Base-by-base conservation (phyloP, 73 alveolate species). In the Effrenium voratum region DNA sequence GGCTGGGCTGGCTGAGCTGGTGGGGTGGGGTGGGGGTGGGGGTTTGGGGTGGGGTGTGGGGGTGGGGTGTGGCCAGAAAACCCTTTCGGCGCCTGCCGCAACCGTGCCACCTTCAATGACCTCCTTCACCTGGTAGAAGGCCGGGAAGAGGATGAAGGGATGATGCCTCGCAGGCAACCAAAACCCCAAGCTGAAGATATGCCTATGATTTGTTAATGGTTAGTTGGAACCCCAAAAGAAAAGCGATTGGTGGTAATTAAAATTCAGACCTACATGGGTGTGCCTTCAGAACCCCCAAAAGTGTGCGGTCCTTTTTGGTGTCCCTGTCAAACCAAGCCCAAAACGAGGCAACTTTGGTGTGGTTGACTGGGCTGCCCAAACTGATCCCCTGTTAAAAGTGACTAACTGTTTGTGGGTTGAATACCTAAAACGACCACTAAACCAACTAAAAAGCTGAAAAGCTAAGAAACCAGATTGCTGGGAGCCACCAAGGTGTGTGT, bases 81-180 rank as follows among this genome's bases (percentile, higher is more conserved):
- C n/a, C n/a, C n/a, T n/a, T 16, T 13, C 84, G 16, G n/a, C 28
- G 34, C 95, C 96, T 88, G 63, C 86, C 13, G 66, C 15, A 3
- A 86, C 75, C 40, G 85, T 66, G 38, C 96, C 96, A 6, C 96
- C 98, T 47, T 91, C 98, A 41, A 91, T 91, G 91, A 91, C 38
- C 98, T 91, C 98, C 79, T 91, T 91, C 76, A 91, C 98, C 49
- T 91, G 98, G 91, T 91, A 91, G 91, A 91, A 91, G 66, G 80
- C 90, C 26, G 98, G 98, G 80, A 46, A 91, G 24, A 91, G 91
- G 15, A 91, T 46, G 98, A 91, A 91, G 77, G 98, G 98, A 52
- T 91, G 98, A 49, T 88, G 96, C 95, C 95, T 88, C 50, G 50
- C 57, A 32, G n/a, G 82, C 44, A 24, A 24, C 59, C 19, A 19